Evolutionary conservation across 1,139 yeast genomes (phyloP).

Genomic region (Geotrichum phurueaensis): DNA sequence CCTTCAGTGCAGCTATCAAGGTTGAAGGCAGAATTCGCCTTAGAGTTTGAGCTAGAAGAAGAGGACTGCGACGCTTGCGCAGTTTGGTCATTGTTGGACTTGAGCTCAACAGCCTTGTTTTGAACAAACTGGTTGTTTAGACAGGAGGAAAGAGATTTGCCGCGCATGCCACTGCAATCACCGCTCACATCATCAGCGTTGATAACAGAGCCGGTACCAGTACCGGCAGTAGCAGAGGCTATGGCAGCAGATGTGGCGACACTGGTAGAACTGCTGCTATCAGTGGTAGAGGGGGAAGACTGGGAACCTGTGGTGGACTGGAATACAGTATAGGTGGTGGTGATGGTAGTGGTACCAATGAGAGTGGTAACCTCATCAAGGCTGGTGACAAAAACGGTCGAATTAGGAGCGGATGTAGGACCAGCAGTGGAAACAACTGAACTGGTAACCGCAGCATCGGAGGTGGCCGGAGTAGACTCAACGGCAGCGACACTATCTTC

Average conservation of each 20-base stretch:
- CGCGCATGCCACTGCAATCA: slow-evolving; percentile 12
- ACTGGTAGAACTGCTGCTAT: not conserved
- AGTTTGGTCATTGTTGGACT: not conserved
- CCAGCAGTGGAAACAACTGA: slow-evolving; percentile 4
- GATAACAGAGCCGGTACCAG: slow-evolving; percentile 19
- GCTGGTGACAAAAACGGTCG: slow-evolving; percentile 1
- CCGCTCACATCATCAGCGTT: slow-evolving; percentile 10
- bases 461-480: not conserved
- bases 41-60: not conserved
- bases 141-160: slow-evolving; percentile 8
- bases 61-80: not conserved
- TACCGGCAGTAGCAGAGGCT: slow-evolving; percentile 6
- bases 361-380: not conserved
- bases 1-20: slow-evolving; percentile 12
- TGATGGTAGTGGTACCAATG: not conserved
- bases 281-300: not conserved
- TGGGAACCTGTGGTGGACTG: not conserved
- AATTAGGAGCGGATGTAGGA: not conserved
- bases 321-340: not conserved
- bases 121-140: slow-evolving; percentile 13
- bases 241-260: not conserved
- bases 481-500: not conserved
- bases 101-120: slow-evolving; percentile 10
- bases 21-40: not conserved
- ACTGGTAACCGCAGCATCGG: not conserved